Evolutionary conservation across 1,284 basidiomycete species (phyloP), one percentile per base, ranked within the genome.

Genomic region (Melampsora abietis-canadensis): DNA sequence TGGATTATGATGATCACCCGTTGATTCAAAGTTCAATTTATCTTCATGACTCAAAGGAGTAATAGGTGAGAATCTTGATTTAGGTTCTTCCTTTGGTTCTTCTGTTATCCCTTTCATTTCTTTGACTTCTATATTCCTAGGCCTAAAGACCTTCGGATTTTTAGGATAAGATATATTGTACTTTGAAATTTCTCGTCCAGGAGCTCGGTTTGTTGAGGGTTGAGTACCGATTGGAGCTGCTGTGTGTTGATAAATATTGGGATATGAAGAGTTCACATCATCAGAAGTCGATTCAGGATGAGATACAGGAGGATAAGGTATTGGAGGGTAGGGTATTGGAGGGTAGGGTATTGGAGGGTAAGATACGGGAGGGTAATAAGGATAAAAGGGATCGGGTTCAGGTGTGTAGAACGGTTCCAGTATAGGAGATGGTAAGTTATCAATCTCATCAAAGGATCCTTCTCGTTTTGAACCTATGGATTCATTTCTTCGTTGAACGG

Each of bases 51-150:
- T 69, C 17, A 54, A 12, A 37, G 68, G 68, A 34, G 68, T 69
- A 19, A 69, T 62, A 2, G 68, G 68, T 4, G 68, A 69, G 47
- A 69, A 69, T 47, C 59, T 62, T 2, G 68, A 69, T 17, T 60
- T 40, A 24, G 59, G 59, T 30, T 59, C 54, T 19, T 68, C 37
- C 21, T 48, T 30, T 3, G 44, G 2, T 30, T 62, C 44, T 12
- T 46, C 59, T 10, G n/a, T 21, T 30, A 46, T 61, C 27, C 60
- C 67, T 14, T 19, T 17, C 47, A 62, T 46, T 44, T 46, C 60
- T 15, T 54, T 34, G 17, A 24, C 34, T 24, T 47, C 24, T 12
- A 30, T 34, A 46, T 17, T 24, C 6, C 34, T 47, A 24, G 59
- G 31, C n/a, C 15, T 21, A 21, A 44, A 24, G 8, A 47, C 6